Conservation (phyloP, 352 stramenopile species). For the Pythium apleroticum region DNA sequence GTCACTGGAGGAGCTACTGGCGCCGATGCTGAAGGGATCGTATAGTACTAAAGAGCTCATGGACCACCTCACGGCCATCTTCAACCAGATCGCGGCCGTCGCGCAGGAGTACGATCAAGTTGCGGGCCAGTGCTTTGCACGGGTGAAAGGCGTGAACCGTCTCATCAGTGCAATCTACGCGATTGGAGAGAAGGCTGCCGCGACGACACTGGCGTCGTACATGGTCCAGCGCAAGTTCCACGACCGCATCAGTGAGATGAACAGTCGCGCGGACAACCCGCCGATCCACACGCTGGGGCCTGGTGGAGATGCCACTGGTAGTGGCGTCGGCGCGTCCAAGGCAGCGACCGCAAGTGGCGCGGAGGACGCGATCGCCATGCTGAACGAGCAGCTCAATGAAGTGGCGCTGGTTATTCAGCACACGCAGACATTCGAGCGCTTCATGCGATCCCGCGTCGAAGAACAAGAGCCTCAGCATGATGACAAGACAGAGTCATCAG, state of each 20-base stretch:
- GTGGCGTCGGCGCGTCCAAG: conserved; percentile 14
- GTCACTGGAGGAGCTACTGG: conserved; percentile 37
- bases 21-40: conserved; percentile 35
- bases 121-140: conserved; percentile 50
- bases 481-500: neutral
- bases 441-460: conserved; percentile 72
- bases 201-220: conserved; percentile 62
- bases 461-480: neutral
- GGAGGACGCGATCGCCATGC: conserved; percentile 63
- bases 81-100: conserved; percentile 72
- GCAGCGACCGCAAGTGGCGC: conserved; percentile 9
- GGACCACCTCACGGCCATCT: conserved; percentile 67
- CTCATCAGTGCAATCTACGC: conserved; percentile 60
- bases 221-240: conserved; percentile 76
- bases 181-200: conserved; percentile 55
- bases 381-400: conserved; percentile 88
- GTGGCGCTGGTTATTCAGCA: conserved; percentile 85
- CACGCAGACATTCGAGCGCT: conserved; percentile 88
- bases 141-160: conserved; percentile 47
- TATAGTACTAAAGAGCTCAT: conserved; percentile 81
- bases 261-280: conserved; percentile 18
- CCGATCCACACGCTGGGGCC: neutral
- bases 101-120: conserved; percentile 62
- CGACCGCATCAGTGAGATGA: conserved; percentile 45
- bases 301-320: neutral